Evolutionary conservation across 2,329 filamentous ascomycete genomes (phyloP), one percentile per base, ranked within the genome.

Genomic region (Claviceps purpurea): DNA sequence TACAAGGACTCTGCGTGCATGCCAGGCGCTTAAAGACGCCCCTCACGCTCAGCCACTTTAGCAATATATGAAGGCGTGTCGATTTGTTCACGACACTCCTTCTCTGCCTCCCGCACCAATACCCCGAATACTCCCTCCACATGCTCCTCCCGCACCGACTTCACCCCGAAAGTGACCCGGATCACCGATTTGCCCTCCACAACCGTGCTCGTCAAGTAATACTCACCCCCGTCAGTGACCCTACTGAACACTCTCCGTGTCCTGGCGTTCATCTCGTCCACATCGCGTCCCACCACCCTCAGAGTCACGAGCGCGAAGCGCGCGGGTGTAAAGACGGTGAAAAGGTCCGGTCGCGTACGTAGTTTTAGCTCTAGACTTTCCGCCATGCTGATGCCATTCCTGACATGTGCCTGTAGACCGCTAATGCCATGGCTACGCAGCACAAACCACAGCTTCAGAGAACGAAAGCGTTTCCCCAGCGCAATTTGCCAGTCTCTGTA

Each of bases 401-500:
- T 74, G 56, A 96, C 81, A 61, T 94, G 87, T 4, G 70, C 75
- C 59, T 82, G 82, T 61, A 97, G 68, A 0, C 90, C 90, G 34
- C 75, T 74, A 50, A 94, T 71, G 47, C 91, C 91, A 63, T 89
- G 95, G 44, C 78, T 83, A 45, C 91, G 77, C 60, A 96, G 72
- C 6, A 97, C 89, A 64, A 96, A 96, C 91, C 91, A 97, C 56
- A 95, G 83, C 72, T 97, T 97, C 53, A 97, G 70, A 2, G 85
- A 82, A 55, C 91, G 79, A 76, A 97, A 97, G 16, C 91, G 77
- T 2, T 91, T 77, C 8, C 91, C 91, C 0, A 97, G 81, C 0
- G 91, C 89, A 61, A 97, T 94, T 70, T 95, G 89, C 91, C 91
- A 97, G 73, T 97, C 90, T 47, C 91, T 81, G 72, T 95, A 96